Evolutionary conservation across 345 rosid genomes (phyloP), one percentile per base, ranked within the genome.

Genomic region (Citrus sp.): DNA sequence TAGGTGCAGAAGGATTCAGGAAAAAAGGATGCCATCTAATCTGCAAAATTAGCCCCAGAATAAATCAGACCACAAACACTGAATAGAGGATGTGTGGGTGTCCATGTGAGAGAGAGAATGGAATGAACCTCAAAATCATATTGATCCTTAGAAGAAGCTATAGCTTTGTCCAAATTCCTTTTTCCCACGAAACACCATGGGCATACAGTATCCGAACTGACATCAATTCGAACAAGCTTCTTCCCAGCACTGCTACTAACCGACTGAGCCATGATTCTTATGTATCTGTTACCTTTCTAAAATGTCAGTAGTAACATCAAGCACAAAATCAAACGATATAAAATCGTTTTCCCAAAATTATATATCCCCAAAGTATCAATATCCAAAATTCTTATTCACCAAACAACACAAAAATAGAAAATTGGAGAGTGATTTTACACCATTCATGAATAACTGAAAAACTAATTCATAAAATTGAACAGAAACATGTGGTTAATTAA

Each of bases 181-280:
- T 95, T 93, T 2, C 96, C 98, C 34, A 92, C 90, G 72, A 86
- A 92, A 80, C 97, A 95, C 97, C 96, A 93, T 9, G 97, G 94
- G 70, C 97, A 93, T 56, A 95, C 92, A 5, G 94, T 83, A 82
- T 95, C 99, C 21, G 97, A 93, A 85, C 89, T 90, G 51, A 95
- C 66, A 77, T 92, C 98, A 35, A 95, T 87, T 67, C 46, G 84
- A 46, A 92, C 77, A 60, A 84, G 84, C 89, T 88, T 91, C 87
- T 89, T 94, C 24, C 83, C 87, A 7, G 80, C 27, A 74, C 34
- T 82, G 79, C 51, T 83, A 82, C 85, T 77, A 7, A 55, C 82
- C 77, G 91, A 84, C 78, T 86, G 81, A 1, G 93, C 81, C 98
- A 94, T 92, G 73, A 60, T 78, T 55, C 74, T 85, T 30, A 18